Percentiles rank a stretch among this genome's conserved stretches.
These are phyloP conservation scores for Rhinocladiella similis DNA, from an alignment of 2,329 filamentous ascomycete species.

Conservation along the genomic window DNA sequence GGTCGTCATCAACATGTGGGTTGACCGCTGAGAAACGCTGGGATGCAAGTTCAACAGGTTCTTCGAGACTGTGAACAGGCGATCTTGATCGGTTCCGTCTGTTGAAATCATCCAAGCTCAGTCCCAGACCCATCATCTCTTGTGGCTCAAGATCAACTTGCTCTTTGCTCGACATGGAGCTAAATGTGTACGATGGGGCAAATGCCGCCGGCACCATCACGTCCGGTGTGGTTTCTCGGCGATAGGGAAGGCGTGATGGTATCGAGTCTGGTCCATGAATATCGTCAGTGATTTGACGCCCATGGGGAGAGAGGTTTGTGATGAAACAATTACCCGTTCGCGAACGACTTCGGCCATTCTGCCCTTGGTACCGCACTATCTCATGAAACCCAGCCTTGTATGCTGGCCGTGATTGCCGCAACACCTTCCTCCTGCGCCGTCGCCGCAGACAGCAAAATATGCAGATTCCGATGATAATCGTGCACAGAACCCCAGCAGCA, in stretches of 20 bases:
- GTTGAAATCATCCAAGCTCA: slow-evolving; percentile 18
- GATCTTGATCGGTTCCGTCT: slow-evolving; percentile 13
- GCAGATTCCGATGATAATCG: background rate
- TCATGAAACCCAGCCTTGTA: no score
- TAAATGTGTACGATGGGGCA: slow-evolving; percentile 10
- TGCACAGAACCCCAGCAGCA: background rate
- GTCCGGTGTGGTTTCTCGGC: background rate
- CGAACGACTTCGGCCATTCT: no score
- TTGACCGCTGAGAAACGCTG: slow-evolving; percentile 12
- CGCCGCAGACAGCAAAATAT: background rate
- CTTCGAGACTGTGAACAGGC: slow-evolving; percentile 3
- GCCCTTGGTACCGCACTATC: no score
- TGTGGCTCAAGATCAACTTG: slow-evolving; percentile 17
- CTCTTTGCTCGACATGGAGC: background rate
- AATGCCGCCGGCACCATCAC: slow-evolving; percentile 4
- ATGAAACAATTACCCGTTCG: no score
- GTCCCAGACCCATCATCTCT: slow-evolving; percentile 21
- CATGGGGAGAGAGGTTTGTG: no score
- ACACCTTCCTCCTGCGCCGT: background rate
- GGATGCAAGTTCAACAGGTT: slow-evolving; percentile 17
- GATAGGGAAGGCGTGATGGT: background rate
- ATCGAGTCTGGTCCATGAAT: slow-evolving; percentile 1
- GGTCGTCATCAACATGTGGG: slow-evolving; percentile 6
- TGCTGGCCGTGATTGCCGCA: background rate
- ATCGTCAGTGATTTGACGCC: background rate